Evolutionary conservation across 305 asterid species (phyloP).

Genomic region (Solanum chacoense): DNA sequence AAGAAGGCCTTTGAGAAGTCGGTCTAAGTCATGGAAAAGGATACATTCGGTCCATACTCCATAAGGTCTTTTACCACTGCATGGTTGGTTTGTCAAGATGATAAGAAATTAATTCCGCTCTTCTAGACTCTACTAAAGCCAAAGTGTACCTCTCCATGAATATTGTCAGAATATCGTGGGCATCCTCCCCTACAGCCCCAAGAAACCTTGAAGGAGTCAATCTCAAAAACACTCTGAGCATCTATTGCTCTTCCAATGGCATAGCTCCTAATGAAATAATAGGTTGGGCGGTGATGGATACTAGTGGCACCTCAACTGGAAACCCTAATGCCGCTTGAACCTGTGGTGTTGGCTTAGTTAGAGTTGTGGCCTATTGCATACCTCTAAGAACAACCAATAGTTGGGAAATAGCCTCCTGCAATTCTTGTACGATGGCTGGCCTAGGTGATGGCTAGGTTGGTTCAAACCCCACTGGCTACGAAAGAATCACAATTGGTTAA

Average conservation of each 20-base stretch:
- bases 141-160: no score
- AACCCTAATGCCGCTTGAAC: neutral
- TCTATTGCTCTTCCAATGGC: neutral
- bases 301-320: neutral
- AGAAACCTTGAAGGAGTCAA: no score
- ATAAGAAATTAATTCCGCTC: no score
- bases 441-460: neutral
- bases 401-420: neutral
- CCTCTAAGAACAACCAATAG: neutral
- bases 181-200: no score
- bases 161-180: no score
- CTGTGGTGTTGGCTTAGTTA: neutral
- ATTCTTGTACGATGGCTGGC: neutral
- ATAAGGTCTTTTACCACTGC: no score
- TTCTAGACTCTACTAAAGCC: no score
- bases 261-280: neutral
- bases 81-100: no score
- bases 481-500: neutral
- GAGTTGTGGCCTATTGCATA: neutral
- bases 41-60: no score
- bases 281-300: neutral
- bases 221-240: neutral
- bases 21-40: no score
- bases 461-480: neutral
- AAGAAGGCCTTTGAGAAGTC: no score